A percentile compares a stretch with the other conserved stretches of the same genome.
Conservation (phyloP, 2,329 filamentous ascomycete species). For the Volutella citrinella region DNA sequence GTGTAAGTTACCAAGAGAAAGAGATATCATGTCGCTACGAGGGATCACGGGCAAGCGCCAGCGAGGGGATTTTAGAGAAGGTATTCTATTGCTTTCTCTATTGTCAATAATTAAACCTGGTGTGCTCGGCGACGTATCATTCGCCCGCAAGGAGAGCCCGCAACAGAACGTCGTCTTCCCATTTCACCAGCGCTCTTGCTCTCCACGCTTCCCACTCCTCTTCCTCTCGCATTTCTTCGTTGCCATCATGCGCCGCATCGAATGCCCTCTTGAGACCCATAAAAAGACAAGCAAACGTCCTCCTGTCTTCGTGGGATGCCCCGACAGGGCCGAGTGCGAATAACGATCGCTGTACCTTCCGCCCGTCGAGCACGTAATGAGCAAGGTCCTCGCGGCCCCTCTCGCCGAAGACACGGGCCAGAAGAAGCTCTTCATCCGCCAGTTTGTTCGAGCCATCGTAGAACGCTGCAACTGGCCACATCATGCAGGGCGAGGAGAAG, state of each 20-base stretch:
- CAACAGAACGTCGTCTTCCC: not conserved
- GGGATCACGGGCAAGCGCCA: no score
- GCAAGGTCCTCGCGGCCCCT: conserved; percentile 16
- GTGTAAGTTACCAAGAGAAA: no score
- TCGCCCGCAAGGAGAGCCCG: not conserved
- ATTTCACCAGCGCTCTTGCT: not conserved
- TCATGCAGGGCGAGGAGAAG: conserved; percentile 32
- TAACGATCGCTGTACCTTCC: conserved; percentile 14
- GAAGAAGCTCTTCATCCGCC: conserved; percentile 7
- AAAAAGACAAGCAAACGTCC: conserved; percentile 9
- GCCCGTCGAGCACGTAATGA: conserved; percentile 11
- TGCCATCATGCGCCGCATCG: not conserved
- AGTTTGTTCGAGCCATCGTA: conserved; percentile 24
- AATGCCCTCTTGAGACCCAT: conserved; percentile 10
- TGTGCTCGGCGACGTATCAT: no score
- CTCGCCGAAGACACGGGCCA: conserved; percentile 10
- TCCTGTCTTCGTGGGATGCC: conserved; percentile 1
- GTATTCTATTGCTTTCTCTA: no score
- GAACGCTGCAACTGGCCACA: conserved; percentile 32
- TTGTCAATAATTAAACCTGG: no score
- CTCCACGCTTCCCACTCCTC: not conserved
- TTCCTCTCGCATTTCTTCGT: not conserved
- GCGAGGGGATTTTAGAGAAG: no score
- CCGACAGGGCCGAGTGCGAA: conserved; percentile 14
- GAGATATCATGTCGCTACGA: no score